Conservation (phyloP, 257 asterid genomes). For the Coffea canephora region DNA sequence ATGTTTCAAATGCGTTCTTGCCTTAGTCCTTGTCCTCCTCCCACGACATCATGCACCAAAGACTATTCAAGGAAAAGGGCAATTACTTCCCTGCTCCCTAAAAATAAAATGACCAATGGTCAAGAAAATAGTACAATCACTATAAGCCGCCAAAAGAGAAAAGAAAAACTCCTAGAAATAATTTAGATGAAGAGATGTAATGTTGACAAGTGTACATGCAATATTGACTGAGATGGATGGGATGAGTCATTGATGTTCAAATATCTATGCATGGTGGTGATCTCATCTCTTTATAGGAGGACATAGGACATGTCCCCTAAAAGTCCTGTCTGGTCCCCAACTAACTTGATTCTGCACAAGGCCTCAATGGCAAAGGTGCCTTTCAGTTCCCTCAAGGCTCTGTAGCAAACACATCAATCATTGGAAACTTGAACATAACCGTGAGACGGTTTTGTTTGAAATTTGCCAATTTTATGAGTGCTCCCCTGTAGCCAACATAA, state of each 20-base stretch:
- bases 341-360: constrained; percentile 15
- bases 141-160: constrained; percentile 12
- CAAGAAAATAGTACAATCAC: constrained; percentile 6
- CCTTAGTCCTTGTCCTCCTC: constrained; percentile 8
- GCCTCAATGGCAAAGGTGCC: neutral
- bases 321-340: constrained; percentile 23
- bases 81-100: constrained; percentile 11
- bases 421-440: constrained; percentile 29
- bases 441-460: neutral
- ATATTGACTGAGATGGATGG: neutral
- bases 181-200: neutral
- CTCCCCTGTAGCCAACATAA: constrained; percentile 22
- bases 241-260: neutral
- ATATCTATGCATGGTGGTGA: neutral
- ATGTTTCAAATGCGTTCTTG: no score
- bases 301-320: neutral
- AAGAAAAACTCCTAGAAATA: neutral
- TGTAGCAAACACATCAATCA: constrained; percentile 30
- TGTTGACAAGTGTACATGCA: no score
- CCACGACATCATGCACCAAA: neutral
- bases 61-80: neutral
- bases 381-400: constrained; percentile 11
- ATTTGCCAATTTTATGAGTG: constrained; percentile 8
- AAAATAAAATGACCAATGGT: constrained; percentile 11
- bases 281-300: neutral